Percentiles rank a stretch among this genome's conserved stretches.
Evolutionary conservation across 768 basidiomycete genomes (phyloP).

Genomic region (Russula olivacea): DNA sequence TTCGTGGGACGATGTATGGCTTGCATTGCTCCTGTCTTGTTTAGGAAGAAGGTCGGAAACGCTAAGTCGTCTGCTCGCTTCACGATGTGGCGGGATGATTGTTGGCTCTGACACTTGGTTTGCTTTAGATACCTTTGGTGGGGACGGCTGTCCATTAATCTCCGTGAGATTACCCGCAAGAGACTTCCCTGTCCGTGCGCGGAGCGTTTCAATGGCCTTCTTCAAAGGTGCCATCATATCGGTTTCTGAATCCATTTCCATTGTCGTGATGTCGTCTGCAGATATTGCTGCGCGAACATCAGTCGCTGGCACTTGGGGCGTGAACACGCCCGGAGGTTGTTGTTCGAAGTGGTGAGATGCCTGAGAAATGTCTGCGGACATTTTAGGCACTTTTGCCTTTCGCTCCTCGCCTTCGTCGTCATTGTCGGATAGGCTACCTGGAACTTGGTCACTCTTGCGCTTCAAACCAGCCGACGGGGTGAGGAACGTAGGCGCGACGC

Average conservation of each 20-base stretch:
- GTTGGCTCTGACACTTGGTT: neutral
- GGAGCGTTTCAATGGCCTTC: conserved; percentile 63
- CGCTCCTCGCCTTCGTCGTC: conserved; percentile 30
- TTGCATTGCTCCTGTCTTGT: conserved; percentile 37
- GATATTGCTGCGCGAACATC: conserved; percentile 9
- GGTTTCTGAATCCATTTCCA: conserved; percentile 29
- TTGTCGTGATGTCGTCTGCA: conserved; percentile 3
- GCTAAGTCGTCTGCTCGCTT: conserved; percentile 41
- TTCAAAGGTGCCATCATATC: conserved; percentile 63
- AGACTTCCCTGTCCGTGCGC: conserved; percentile 56
- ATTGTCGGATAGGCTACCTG: conserved; percentile 13
- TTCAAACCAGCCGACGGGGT: conserved; percentile 35
- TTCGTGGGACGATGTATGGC: conserved; percentile 1
- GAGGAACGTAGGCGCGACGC: conserved; percentile 14
- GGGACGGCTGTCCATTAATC: neutral
- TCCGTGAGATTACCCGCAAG: conserved; percentile 41
- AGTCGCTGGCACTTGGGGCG: neutral
- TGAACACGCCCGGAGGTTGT: neutral
- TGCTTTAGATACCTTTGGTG: neutral
- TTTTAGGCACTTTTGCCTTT: conserved; percentile 47
- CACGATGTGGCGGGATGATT: conserved; percentile 14
- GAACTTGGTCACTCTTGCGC: conserved; percentile 53
- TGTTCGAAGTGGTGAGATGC: neutral
- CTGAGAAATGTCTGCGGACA: conserved; percentile 28
- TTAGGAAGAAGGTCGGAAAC: conserved; percentile 50